Evolutionary conservation across 176 grass and related monocot species (phyloP).

Genomic region (Oryza australiensis): DNA sequence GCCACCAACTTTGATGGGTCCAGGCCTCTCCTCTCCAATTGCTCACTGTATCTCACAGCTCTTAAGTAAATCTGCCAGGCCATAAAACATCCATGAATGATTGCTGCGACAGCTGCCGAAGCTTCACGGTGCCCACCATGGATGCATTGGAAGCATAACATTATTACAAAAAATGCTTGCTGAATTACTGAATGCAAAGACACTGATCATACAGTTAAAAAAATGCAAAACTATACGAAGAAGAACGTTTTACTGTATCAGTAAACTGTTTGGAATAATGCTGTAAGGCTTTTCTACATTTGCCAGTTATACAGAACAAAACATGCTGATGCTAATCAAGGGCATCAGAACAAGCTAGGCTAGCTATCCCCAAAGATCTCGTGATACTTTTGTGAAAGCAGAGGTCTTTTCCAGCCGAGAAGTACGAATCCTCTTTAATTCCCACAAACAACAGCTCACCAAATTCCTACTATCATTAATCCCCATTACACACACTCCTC

Average conservation of each 20-base stretch:
- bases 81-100: not conserved
- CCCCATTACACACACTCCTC: not conserved
- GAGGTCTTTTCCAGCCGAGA: not conserved
- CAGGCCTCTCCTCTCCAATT: not conserved
- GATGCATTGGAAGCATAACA: not conserved
- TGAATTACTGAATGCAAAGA: not conserved
- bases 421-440: not conserved
- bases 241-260: not conserved
- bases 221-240: not conserved
- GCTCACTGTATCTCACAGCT: not conserved
- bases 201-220: not conserved
- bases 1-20: not conserved
- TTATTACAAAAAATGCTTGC: not conserved
- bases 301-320: not conserved
- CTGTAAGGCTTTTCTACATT: not conserved
- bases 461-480: conserved; percentile 7
- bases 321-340: not conserved
- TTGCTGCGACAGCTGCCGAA: not conserved
- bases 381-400: conserved; percentile 13
- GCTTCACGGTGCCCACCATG: not conserved
- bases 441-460: not conserved
- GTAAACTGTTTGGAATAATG: not conserved
- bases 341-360: not conserved
- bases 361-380: conserved; percentile 6
- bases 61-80: not conserved